Evolutionary conservation across 208 protist genomes (phyloP), one percentile per base, ranked within the genome.

Genomic region (Trypanosoma brucei): DNA sequence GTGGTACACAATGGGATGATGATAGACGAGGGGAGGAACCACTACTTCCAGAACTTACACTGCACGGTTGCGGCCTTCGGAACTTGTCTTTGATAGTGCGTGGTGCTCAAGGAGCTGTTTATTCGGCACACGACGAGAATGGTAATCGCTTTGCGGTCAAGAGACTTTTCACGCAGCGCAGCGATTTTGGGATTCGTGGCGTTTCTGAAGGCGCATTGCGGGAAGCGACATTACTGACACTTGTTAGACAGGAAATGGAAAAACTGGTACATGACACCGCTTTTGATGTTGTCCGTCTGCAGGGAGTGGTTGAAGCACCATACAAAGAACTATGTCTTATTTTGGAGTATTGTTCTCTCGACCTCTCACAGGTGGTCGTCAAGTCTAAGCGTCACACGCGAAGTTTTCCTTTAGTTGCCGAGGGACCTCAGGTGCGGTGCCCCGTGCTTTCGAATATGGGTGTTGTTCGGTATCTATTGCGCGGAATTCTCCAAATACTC

Each of bases 21-120:
- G 5, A 44, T 9, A 37, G n/a, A 34, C 31, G 46, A n/a, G 42
- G 57, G 42, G 55, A 33, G 11, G 72, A 75, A 8, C 64, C 49
- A 33, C 51, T 78, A 4, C 61, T 66, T 4, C 42, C 61, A 5
- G 51, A 46, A 0, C 49, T 62, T 34, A 84, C 79, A 11, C 60
- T 95, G 42, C 66, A 66, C 22, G 77, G 75, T 1, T 65, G 78
- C 30, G 75, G 72, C 1, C 49, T 96, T 14, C 80, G 79, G 39
- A 87, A 86, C 62, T 65, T 78, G 37, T 66, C 39, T 0, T 59
- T 86, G 0, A 62, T 96, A 30, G 75, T 80, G n/a, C 75, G 84
- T 30, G 91, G 91, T 34, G 79, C 79, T 3, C 91, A 96, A 52
- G 87, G 91, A 3, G 86, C 80, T 11, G 78, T 96, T 31, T 96